Evolutionary conservation across 768 basidiomycete species (phyloP).

Genomic region (Tephrocybe sp.): DNA sequence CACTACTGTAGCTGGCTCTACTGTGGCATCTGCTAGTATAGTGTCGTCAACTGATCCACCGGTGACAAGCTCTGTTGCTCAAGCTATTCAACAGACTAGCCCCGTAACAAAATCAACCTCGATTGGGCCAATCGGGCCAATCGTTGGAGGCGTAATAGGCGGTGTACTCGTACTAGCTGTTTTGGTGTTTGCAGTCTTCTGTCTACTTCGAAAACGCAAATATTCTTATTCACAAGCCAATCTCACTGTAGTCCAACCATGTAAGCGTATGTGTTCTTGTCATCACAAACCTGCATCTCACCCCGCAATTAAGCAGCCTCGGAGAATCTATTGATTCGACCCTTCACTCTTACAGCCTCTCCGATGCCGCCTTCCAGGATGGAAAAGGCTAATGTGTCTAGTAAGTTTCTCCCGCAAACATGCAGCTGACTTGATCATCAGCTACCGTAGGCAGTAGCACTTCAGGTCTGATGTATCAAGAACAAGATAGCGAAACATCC

Average conservation of each 20-base stretch:
- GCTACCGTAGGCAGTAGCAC: too few species aligned
- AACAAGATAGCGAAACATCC: too few species aligned
- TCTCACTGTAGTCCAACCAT: background rate
- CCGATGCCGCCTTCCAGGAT: too few species aligned
- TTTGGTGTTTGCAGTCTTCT: background rate
- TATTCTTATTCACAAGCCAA: too few species aligned
- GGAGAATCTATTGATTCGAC: background rate
- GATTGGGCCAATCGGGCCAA: slow-evolving; percentile 5
- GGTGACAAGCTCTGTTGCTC: too few species aligned
- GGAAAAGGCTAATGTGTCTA: too few species aligned
- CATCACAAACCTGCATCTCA: background rate
- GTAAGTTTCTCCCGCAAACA: too few species aligned
- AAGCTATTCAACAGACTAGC: too few species aligned
- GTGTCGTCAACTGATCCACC: too few species aligned
- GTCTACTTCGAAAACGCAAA: background rate
- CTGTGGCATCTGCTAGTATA: background rate
- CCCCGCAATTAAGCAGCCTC: background rate
- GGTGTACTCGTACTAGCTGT: background rate
- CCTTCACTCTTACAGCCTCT: background rate
- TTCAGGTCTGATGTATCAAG: too few species aligned
- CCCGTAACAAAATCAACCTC: background rate
- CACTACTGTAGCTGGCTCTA: background rate
- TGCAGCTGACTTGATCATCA: too few species aligned
- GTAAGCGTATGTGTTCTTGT: background rate
- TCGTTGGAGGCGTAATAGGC: slow-evolving; percentile 7